Conservation (phyloP, 1,139 yeast genomes). For the Pichia cactophila region DNA sequence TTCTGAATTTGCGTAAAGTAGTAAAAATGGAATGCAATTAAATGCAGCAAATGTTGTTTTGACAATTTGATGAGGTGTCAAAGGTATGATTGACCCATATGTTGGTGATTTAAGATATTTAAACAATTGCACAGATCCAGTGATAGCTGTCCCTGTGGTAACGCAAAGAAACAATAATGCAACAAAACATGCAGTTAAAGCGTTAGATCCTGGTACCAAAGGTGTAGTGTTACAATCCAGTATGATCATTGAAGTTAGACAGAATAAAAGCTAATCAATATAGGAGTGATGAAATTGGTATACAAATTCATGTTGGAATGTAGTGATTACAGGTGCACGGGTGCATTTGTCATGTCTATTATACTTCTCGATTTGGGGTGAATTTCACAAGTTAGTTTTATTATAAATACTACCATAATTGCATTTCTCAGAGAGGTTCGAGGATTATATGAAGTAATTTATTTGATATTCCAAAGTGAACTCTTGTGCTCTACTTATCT, state of each 20-base stretch:
- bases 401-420: too few species aligned
- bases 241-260: neutral
- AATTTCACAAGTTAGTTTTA: too few species aligned
- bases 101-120: conserved; percentile 15
- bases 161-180: conserved; percentile 24
- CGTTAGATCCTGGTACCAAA: conserved; percentile 31
- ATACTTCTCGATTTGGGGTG: too few species aligned
- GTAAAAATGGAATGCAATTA: conserved; percentile 1
- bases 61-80: conserved; percentile 16
- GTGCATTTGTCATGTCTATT: neutral
- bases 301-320: neutral
- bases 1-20: neutral
- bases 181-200: conserved; percentile 52
- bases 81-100: conserved; percentile 9
- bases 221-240: conserved; percentile 2
- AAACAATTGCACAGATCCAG: conserved; percentile 30
- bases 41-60: conserved; percentile 2
- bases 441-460: too few species aligned
- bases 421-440: too few species aligned
- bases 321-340: neutral
- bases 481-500: too few species aligned
- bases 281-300: too few species aligned
- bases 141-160: conserved; percentile 22
- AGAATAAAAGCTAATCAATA: neutral
- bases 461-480: too few species aligned